phyloP scores from a whole-genome alignment of 1,284 basidiomycete genomes.

The Farysia itapuensis region DNA sequence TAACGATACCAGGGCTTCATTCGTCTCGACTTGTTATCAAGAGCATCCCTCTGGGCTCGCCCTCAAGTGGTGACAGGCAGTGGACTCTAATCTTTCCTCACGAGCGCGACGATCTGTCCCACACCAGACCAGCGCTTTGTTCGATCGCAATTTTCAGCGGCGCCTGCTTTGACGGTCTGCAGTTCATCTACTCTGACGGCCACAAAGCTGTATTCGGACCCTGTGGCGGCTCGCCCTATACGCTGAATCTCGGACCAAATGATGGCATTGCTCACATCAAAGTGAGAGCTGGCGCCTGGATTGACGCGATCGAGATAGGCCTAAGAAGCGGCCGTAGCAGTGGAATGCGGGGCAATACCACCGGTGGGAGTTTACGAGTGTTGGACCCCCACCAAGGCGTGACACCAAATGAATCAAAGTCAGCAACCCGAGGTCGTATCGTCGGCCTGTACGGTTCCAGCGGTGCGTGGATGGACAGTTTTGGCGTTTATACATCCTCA shows the following conservation, averaged over 20 bases:
- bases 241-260: constrained; percentile 2
- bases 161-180: constrained; percentile 13
- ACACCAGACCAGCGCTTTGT: not conserved
- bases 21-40: constrained; percentile 2
- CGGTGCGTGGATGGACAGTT: constrained; percentile 22
- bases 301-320: constrained; percentile 34
- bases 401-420: too few relatives aligned
- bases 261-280: constrained; percentile 15
- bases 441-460: constrained; percentile 22
- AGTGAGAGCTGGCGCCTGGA: constrained; percentile 28
- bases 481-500: constrained; percentile 11
- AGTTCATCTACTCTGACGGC: constrained; percentile 8
- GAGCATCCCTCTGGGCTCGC: constrained; percentile 13
- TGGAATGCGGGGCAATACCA: constrained; percentile 24
- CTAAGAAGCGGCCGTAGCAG: constrained; percentile 13
- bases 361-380: constrained; percentile 18
- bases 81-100: constrained; percentile 16
- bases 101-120: constrained; percentile 1
- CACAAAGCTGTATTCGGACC: constrained; percentile 3
- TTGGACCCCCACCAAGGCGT: constrained; percentile 9
- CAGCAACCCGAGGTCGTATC: too few relatives aligned
- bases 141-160: constrained; percentile 23
- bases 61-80: constrained; percentile 1
- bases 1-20: constrained; percentile 7
- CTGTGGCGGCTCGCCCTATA: constrained; percentile 12